Conservation (phyloP, 345 rosid species). For the Citrus unshiu region DNA sequence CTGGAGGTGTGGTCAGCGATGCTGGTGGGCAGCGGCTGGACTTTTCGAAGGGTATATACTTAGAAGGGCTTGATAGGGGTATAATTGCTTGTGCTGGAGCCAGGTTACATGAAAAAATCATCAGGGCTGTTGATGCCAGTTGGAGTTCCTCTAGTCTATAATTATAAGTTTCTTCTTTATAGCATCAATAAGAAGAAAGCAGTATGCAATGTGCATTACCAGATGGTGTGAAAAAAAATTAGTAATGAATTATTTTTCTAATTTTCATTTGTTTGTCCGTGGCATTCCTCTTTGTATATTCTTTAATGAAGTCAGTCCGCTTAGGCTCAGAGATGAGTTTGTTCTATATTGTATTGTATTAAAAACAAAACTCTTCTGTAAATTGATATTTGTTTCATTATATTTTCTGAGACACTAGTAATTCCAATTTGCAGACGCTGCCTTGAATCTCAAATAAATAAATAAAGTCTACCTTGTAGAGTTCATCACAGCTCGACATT, state of each 20-base stretch:
- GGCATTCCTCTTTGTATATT: neutral
- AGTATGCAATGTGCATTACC: neutral
- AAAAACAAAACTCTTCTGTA: neutral
- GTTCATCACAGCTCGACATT: too few relatives aligned
- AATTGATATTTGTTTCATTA: neutral
- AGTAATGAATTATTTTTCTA: neutral
- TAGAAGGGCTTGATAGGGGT: slow-evolving; percentile 53
- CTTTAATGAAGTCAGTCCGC: neutral
- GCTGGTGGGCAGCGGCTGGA: slow-evolving; percentile 43
- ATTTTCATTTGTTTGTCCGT: neutral
- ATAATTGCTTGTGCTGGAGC: slow-evolving; percentile 43
- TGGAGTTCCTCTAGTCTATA: slow-evolving; percentile 52
- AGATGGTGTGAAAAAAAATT: neutral
- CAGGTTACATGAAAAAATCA: slow-evolving; percentile 39
- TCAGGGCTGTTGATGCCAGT: slow-evolving; percentile 50
- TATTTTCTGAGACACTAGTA: too few relatives aligned
- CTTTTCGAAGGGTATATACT: slow-evolving; percentile 43
- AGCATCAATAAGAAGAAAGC: neutral
- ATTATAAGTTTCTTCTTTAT: neutral
- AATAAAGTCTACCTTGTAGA: too few relatives aligned
- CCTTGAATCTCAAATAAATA: too few relatives aligned
- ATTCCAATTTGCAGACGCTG: too few relatives aligned
- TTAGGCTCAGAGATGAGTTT: neutral
- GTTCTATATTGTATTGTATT: neutral
- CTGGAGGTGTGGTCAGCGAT: slow-evolving; percentile 56